Evolutionary conservation across 495 filamentous ascomycete genomes (phyloP).

Genomic region (Penicillium goetzii): DNA sequence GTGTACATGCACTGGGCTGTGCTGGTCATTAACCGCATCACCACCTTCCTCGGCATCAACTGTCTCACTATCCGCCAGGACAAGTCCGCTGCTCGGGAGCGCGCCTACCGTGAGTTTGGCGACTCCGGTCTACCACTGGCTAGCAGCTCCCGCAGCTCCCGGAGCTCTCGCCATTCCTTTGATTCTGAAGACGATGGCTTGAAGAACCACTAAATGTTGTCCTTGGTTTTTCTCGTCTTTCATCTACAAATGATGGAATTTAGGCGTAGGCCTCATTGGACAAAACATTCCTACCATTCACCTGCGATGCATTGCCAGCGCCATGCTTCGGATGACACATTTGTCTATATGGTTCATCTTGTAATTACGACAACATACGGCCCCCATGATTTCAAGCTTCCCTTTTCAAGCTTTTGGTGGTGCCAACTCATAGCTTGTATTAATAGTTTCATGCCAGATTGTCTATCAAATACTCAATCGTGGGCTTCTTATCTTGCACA

Average conservation of each 20-base stretch:
- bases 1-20: conserved; percentile 92
- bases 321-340: conserved; percentile 3
- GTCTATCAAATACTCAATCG: not conserved
- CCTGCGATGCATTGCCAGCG: not conserved
- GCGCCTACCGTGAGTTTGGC: conserved; percentile 45
- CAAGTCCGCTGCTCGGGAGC: conserved; percentile 47
- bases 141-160: conserved; percentile 10
- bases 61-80: conserved; percentile 83
- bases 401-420: not conserved
- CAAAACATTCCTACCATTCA: not conserved
- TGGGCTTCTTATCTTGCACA: conserved; percentile 12
- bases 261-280: not conserved
- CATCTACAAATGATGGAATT: not conserved
- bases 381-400: not conserved
- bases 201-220: conserved; percentile 31
- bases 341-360: conserved; percentile 18
- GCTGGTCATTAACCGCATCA: conserved; percentile 89
- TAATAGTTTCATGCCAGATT: conserved; percentile 11
- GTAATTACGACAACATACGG: conserved; percentile 22
- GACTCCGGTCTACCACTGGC: conserved; percentile 26
- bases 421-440: not conserved
- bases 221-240: not conserved
- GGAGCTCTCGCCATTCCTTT: conserved; percentile 5
- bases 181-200: conserved; percentile 21
- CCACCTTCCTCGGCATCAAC: conserved; percentile 87